Evolutionary conservation across 345 rosid species (phyloP), one percentile per base, ranked within the genome.

Genomic region (Populus euphratica): DNA sequence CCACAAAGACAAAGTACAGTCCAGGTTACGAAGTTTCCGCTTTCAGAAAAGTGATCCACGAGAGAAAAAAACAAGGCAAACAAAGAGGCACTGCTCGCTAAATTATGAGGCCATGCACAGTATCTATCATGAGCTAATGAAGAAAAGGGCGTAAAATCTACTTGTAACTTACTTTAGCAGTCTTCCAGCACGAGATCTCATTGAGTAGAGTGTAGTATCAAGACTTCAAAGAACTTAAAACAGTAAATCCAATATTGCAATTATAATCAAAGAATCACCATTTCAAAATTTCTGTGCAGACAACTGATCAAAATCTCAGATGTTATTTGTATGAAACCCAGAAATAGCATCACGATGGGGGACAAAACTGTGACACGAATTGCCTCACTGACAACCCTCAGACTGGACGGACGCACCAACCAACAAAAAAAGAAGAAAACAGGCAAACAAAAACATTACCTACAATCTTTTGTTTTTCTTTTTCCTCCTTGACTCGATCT

Each of bases 281-380:
- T 67, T 76, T 76, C 85, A 82, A 82, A 83, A 74, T 81, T 77
- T 71, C 73, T 35, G 73, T 72, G 71, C 80, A 81, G 75, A 74
- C 79, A 41, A 41, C 83, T 68, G 72, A 77, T 67, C 81, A 81
- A 84, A 80, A 81, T 74, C 76, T 41, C 36, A 17, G 8, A 62
- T 54, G 62, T 64, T 23, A 77, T 71, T 47, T 65, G 39, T 73
- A 76, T 47, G 31, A 77, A 63, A 75, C 23, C 39, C 39, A 44
- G 52, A 62, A 23, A 59, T 4, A n/a, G 68, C 72, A 77, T 69
- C 76, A 82, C 71, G 73, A 72, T 7, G 8, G 44, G 44, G 87
- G 88, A 73, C 93, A 91, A 91, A 91, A 89, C 85, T 88, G 91
- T 84, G 35, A 85, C 79, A 73, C 71, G 79, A 80, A 83, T 77